Conservation (phyloP, 495 filamentous ascomycete species). For the Stereocaulon alpinum region DNA sequence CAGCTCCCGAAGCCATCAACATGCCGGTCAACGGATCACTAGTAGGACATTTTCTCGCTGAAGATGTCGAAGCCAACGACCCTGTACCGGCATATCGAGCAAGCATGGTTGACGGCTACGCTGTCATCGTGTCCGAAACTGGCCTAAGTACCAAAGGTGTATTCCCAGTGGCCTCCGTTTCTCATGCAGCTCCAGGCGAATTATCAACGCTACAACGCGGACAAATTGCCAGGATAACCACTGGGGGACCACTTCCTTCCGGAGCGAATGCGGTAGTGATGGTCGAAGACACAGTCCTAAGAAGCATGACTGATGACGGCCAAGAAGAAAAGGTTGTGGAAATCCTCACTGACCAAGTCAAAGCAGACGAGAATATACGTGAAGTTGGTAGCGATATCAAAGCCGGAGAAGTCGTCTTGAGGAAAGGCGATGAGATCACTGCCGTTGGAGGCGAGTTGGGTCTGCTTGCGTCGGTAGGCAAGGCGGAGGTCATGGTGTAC, state of each 20-base stretch:
- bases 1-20: constrained; percentile 43
- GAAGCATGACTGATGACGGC: constrained; percentile 61
- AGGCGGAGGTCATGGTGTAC: constrained; percentile 61
- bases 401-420: constrained; percentile 55
- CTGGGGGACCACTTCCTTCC: constrained; percentile 80
- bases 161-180: constrained; percentile 79
- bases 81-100: constrained; percentile 86
- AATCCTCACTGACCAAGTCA: constrained; percentile 66
- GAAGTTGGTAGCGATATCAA: constrained; percentile 84
- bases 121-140: constrained; percentile 53
- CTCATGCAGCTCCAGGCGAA: constrained; percentile 66
- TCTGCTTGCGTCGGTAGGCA: constrained; percentile 75
- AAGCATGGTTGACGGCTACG: constrained; percentile 96
- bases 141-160: constrained; percentile 55
- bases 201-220: constrained; percentile 53
- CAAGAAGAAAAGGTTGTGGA: constrained; percentile 79
- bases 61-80: constrained; percentile 70
- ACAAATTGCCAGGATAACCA: constrained; percentile 81
- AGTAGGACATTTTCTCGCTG: constrained; percentile 68
- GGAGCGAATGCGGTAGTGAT: constrained; percentile 90
- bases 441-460: constrained; percentile 85
- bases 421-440: constrained; percentile 66
- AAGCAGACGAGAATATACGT: constrained; percentile 74
- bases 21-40: constrained; percentile 50
- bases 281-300: constrained; percentile 87